Base-by-base conservation (phyloP, 2,329 filamentous ascomycete species). In the Orbilia ellipsospora region DNA sequence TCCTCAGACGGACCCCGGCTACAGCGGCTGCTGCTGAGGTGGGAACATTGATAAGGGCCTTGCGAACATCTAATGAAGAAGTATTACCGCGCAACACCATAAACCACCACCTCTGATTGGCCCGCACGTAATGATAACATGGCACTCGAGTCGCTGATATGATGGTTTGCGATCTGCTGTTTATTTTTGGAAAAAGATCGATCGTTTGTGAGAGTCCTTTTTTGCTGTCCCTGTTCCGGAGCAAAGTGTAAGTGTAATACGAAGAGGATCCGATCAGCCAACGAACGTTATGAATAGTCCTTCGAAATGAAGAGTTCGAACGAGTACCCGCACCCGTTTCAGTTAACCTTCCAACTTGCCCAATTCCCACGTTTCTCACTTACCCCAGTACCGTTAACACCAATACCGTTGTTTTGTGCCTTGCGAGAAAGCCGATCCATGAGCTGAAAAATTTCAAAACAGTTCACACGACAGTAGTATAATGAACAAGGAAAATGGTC, bases 331-430 rank as follows among this genome's bases (percentile, higher is more conserved):
- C 8, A 36, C 10, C 62, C 61, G 62, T 74, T 74, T 63, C 69
- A 67, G 62, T 62, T 74, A 66, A 62, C 59, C 55, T 60, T 59
- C 45, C 26, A 62, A 50, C 48, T 45, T 48, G 42, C 66, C 13
- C 6, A 60, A 60, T 60, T 55, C 72, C 69, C 72, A 75, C 72
- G 72, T 75, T 75, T 69, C 57, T 62, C 28, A 16, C 16, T 12
- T 2, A 23, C 44, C 16, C 16, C 44, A 36, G 23, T 23, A n/a
- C n/a, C n/a, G 28, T 31, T 31, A 36, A 36, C 31, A 10, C 8
- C 10, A 36, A 36, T 36, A 10, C 10, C 31, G 2, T 48, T 18
- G 44, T 48, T 23, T 61, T 70, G 66, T 70, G 66, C 66, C 66
- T 70, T 70, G 59, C 54, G 45, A 56, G 42, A 42, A 44, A 62